Evolutionary conservation across 108 stramenopile genomes (phyloP), one percentile per base, ranked within the genome.

Genomic region (Nitzschia palea): DNA sequence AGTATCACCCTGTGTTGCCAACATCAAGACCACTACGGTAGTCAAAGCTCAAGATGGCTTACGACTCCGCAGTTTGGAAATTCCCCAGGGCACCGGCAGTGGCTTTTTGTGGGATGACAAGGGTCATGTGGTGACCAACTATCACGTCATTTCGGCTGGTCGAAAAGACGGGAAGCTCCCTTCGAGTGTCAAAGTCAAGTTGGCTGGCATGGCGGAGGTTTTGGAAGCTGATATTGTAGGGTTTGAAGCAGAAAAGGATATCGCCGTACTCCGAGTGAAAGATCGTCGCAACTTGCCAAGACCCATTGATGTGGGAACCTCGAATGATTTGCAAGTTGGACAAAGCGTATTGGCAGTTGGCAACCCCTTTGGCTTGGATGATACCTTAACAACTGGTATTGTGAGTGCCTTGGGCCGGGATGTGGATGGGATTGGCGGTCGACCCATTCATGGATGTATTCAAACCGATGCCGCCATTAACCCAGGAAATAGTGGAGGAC

Each of bases 81-180:
- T 86, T 14, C 85, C 90, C 18, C 36, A 54, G 0, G 90, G 90
- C 18, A 74, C 84, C 2, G 90, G 90, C 0, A 70, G 75, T 26
- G 90, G 87, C 2, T 85, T 91, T 50, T 67, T 90, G 0, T 90
- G 88, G 88, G 85, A 88, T 65, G 50, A 78, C 15, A 32, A 78
- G 29, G 95, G 92, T 23, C 80, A 94, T 77, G 71, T 96, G 34
- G 84, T 96, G 29, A 94, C 95, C 36, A 96, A 96, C 71, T 89
- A 79, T 62, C 81, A 90, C 52, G 55, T 58, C 27, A 30, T 69
- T 22, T 63, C 65, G 17, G 64, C 50, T 0, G 35, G 68, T 59
- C 43, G 57, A 31, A 28, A 44, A 17, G 68, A 51, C 51, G 48
- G 55, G 18, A 5, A 18, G 32, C 23, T 75, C 2, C 71, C 77